Evolutionary conservation across 108 stramenopile genomes (phyloP).

Genomic region (Chaetoceros tenuissimus): DNA sequence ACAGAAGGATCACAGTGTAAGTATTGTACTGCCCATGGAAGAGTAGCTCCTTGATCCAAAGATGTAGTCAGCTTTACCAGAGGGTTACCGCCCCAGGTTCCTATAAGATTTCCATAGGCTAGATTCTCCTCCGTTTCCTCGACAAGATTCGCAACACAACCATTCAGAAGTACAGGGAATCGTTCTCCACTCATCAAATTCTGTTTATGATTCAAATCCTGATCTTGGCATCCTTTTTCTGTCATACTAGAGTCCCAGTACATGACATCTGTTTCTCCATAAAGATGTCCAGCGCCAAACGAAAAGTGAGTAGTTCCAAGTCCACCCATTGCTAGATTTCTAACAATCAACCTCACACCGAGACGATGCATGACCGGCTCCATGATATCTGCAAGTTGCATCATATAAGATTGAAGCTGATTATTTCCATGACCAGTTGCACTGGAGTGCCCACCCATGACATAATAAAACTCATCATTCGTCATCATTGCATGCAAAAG

Average conservation of each 20-base stretch:
- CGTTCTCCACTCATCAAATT: slow-evolving; percentile 42
- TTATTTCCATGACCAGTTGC: slow-evolving; percentile 69
- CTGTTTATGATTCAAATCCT: slow-evolving; percentile 64
- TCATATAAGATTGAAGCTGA: slow-evolving; percentile 59
- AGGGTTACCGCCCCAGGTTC: slow-evolving; percentile 27
- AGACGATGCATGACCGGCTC: slow-evolving; percentile 63
- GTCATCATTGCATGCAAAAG: slow-evolving; percentile 86
- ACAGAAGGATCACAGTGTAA: slow-evolving; percentile 44
- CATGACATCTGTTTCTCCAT: slow-evolving; percentile 63
- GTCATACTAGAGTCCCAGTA: slow-evolving; percentile 64
- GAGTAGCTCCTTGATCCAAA: slow-evolving; percentile 30
- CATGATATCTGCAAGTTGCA: slow-evolving; percentile 56
- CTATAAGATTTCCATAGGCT: slow-evolving; percentile 55
- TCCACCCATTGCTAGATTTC: slow-evolving; percentile 56
- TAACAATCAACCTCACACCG: slow-evolving; percentile 50
- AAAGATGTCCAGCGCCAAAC: slow-evolving; percentile 50
- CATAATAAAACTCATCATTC: slow-evolving; percentile 59
- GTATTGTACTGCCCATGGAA: slow-evolving; percentile 60
- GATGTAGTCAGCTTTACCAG: slow-evolving; percentile 33
- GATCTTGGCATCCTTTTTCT: not conserved
- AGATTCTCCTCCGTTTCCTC: slow-evolving; percentile 57
- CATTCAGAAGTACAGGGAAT: slow-evolving; percentile 57
- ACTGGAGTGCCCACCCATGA: slow-evolving; percentile 41
- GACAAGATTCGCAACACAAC: slow-evolving; percentile 30
- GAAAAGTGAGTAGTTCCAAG: slow-evolving; percentile 44